Base-by-base conservation (phyloP, 805 yeast species). In the Candida vaughaniae region DNA sequence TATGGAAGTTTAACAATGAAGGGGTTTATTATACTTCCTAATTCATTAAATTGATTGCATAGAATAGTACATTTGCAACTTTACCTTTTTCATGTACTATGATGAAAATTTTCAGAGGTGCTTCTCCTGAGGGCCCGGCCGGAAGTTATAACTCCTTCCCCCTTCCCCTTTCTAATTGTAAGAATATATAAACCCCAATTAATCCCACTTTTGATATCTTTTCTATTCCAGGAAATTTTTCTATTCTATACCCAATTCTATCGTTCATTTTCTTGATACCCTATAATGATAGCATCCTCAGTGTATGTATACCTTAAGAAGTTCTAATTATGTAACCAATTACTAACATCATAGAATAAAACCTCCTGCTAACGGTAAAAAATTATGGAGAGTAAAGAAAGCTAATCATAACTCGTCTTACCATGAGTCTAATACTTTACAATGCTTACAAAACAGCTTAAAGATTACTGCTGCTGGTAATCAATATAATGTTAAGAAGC, bases 291-390 rank as follows among this genome's bases (percentile, higher is more conserved):
- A 49, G 51, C 28, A 19, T 11, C 46, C 10, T 14, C 25, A 30
- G 35, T 35, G 45, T 41, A 38, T 34, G 45, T 38, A 33, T 10
- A 16, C n/a, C n/a, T n/a, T n/a, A n/a, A n/a, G n/a, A n/a, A n/a
- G n/a, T n/a, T n/a, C n/a, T n/a, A n/a, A n/a, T n/a, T n/a, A n/a
- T n/a, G n/a, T n/a, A n/a, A n/a, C n/a, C n/a, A n/a, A n/a, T n/a
- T 34, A 39, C 40, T 34, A 36, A 36, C 32, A 11, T 3, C 23
- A 22, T 27, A 36, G 39, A 39, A 31, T 44, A 30, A 49, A 45
- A 43, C 72, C 72, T 35, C 72, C 73, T 31, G 69, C 71, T 40
- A 66, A 67, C 47, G 73, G 73, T 26, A 66, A 60, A 38, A 68
- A 66, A 42, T 53, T 66, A 44, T 68, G 73, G 73, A 62, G 73